phyloP scores from a whole-genome alignment of 2,329 filamentous ascomycete genomes.

The Ophiosphaerella narmari region DNA sequence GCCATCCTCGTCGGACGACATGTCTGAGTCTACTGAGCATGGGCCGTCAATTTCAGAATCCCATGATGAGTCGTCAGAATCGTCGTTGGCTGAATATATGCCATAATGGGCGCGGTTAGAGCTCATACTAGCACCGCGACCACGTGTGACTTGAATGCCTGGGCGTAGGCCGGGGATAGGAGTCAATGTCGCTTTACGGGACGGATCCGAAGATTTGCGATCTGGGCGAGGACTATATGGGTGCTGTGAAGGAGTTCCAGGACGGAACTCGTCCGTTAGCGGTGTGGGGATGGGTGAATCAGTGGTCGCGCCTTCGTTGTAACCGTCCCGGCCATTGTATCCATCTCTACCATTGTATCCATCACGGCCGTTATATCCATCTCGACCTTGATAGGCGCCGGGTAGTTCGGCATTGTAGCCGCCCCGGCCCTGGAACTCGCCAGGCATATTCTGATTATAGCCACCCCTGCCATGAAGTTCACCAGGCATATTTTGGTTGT shows the following conservation, averaged over 20 bases:
- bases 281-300: slow-evolving; percentile 43
- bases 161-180: slow-evolving; percentile 43
- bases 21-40: slow-evolving; percentile 32
- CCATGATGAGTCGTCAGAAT: slow-evolving; percentile 47
- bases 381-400: slow-evolving; percentile 41
- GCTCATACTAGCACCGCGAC: slow-evolving; percentile 31
- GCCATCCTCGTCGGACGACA: slow-evolving; percentile 18
- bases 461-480: slow-evolving; percentile 38
- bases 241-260: slow-evolving; percentile 37
- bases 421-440: slow-evolving; percentile 38
- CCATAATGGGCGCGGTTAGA: slow-evolving; percentile 39
- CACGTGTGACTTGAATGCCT: slow-evolving; percentile 40
- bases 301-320: slow-evolving; percentile 31
- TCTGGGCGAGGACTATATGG: slow-evolving; percentile 37
- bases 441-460: slow-evolving; percentile 37
- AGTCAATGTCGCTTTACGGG: slow-evolving; percentile 43
- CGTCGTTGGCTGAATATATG: slow-evolving; percentile 33
- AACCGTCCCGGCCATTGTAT: slow-evolving; percentile 29
- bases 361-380: slow-evolving; percentile 41
- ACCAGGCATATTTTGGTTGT: slow-evolving; percentile 35
- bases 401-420: slow-evolving; percentile 37
- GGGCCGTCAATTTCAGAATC: slow-evolving; percentile 48
- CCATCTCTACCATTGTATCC: slow-evolving; percentile 43
- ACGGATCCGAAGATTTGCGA: slow-evolving; percentile 34
- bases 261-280: slow-evolving; percentile 36